Percentiles rank a stretch among this genome's conserved stretches.
Conservation (phyloP, 2,329 filamentous ascomycete species). For the Epichloe gansuensis region DNA sequence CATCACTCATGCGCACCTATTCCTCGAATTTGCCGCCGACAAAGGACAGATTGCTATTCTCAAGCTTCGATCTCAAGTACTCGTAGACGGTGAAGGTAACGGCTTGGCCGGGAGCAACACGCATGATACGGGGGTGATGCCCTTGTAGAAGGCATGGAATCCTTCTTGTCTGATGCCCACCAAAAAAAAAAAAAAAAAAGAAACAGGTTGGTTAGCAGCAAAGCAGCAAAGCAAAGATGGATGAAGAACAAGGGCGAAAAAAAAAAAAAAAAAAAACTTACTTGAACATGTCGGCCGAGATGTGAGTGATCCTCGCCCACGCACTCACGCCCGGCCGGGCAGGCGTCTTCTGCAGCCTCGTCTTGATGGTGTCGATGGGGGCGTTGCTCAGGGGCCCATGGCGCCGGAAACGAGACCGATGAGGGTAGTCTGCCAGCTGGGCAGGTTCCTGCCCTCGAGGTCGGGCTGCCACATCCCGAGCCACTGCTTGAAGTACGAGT, state of each 20-base stretch:
- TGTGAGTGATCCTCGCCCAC: constrained; percentile 62
- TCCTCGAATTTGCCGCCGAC: constrained; percentile 57
- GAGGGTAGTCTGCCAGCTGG: constrained; percentile 78
- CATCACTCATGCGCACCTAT: constrained; percentile 20
- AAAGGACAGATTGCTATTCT: constrained; percentile 49
- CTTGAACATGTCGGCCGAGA: constrained; percentile 78
- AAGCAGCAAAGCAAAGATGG: no score
- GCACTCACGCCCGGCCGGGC: constrained; percentile 73
- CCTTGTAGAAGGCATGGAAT: constrained; percentile 93
- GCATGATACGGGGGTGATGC: constrained; percentile 94
- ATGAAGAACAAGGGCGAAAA: not conserved
- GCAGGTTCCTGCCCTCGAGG: constrained; percentile 52
- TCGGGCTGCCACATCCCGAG: constrained; percentile 64
- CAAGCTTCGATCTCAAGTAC: constrained; percentile 60
- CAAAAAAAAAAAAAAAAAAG: not conserved
- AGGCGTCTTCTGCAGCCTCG: constrained; percentile 79
- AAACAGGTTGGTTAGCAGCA: not conserved
- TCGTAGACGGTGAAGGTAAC: constrained; percentile 70
- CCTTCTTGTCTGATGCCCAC: constrained; percentile 62
- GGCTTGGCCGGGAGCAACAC: constrained; percentile 89
- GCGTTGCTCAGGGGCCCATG: constrained; percentile 92
- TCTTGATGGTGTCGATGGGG: constrained; percentile 99
- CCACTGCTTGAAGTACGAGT: constrained; percentile 78
- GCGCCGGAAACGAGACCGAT: constrained; percentile 88
- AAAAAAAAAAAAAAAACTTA: constrained; percentile 19